These are phyloP conservation scores for Agarophyton chilense DNA, from an alignment of 23 red algal species.

Conservation along the genomic window DNA sequence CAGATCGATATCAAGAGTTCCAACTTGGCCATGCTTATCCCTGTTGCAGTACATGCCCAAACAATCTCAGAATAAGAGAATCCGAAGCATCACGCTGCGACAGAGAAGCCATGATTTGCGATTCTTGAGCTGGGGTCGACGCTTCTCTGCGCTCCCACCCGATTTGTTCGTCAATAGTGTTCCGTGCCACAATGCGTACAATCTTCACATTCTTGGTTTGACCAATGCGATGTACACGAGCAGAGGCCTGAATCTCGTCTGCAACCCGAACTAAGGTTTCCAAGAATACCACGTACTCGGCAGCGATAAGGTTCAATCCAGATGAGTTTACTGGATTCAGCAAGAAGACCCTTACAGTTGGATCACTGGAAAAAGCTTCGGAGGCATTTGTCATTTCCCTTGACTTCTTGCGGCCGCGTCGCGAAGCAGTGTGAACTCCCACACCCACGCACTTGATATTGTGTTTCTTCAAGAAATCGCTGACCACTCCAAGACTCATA, in stretches of 20 bases:
- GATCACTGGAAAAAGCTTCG: slow-evolving; percentile 48
- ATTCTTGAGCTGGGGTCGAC: slow-evolving; percentile 35
- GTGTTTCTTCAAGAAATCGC: slow-evolving; percentile 27
- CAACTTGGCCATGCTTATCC: too few relatives aligned
- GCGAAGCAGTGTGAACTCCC: slow-evolving; percentile 1
- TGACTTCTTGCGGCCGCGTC: background rate
- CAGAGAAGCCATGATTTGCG: slow-evolving; percentile 12
- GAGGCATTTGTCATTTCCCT: slow-evolving; percentile 34
- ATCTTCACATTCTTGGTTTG: slow-evolving; percentile 48
- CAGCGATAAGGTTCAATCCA: slow-evolving; percentile 51
- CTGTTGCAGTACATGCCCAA: slow-evolving; percentile 22
- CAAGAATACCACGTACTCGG: slow-evolving; percentile 51
- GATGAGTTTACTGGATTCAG: slow-evolving; percentile 51
- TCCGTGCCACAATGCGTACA: slow-evolving; percentile 62
- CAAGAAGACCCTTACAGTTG: slow-evolving; percentile 32
- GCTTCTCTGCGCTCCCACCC: slow-evolving; percentile 31
- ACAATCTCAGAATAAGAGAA: slow-evolving; percentile 14
- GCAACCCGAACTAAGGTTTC: slow-evolving; percentile 48
- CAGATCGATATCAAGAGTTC: too few relatives aligned
- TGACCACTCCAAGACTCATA: slow-evolving; percentile 41
- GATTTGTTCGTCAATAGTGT: slow-evolving; percentile 66
- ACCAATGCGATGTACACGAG: slow-evolving; percentile 65
- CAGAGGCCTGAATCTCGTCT: slow-evolving; percentile 62
- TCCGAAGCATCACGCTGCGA: slow-evolving; percentile 31
- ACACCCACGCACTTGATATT: slow-evolving; percentile 47